Percentiles rank a stretch among this genome's conserved stretches.
phyloP scores from a whole-genome alignment of 208 protist genomes.

The Crithidia sp. region DNA sequence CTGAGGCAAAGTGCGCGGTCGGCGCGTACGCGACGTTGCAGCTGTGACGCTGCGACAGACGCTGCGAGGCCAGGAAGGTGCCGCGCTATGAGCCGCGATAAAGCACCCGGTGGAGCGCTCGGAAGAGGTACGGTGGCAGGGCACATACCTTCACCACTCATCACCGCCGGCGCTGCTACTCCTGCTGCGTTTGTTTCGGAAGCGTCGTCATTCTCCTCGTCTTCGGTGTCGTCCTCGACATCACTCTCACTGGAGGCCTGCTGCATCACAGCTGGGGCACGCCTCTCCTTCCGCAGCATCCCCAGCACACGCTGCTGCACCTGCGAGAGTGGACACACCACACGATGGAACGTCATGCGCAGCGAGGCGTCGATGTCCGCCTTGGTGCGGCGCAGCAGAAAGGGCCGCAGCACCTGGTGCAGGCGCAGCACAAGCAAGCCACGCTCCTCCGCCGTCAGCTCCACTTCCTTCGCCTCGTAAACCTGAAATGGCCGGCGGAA shows the following conservation, averaged over 20 bases:
- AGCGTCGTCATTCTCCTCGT: neutral
- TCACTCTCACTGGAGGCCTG: constrained; percentile 44
- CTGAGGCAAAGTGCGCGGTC: constrained; percentile 35
- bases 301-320: constrained; percentile 61
- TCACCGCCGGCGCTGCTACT: no score
- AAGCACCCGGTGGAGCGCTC: neutral
- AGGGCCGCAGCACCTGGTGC: constrained; percentile 94
- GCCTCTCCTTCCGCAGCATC: constrained; percentile 66
- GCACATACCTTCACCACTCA: no score
- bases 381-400: constrained; percentile 96
- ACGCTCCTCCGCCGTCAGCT: constrained; percentile 65
- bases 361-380: constrained; percentile 93
- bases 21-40: neutral
- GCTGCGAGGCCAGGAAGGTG: constrained; percentile 19
- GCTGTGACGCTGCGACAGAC: neutral
- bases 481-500: constrained; percentile 72
- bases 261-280: constrained; percentile 10
- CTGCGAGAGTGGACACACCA: constrained; percentile 52
- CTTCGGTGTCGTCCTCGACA: constrained; percentile 2
- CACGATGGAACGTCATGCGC: constrained; percentile 76
- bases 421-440: constrained; percentile 74
- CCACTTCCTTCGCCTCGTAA: constrained; percentile 53
- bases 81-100: neutral
- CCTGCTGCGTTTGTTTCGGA: neutral
- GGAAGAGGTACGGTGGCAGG: no score